Evolutionary conservation across 2,329 filamentous ascomycete genomes (phyloP), one percentile per base, ranked within the genome.

Genomic region (Sphaerulina musiva): DNA sequence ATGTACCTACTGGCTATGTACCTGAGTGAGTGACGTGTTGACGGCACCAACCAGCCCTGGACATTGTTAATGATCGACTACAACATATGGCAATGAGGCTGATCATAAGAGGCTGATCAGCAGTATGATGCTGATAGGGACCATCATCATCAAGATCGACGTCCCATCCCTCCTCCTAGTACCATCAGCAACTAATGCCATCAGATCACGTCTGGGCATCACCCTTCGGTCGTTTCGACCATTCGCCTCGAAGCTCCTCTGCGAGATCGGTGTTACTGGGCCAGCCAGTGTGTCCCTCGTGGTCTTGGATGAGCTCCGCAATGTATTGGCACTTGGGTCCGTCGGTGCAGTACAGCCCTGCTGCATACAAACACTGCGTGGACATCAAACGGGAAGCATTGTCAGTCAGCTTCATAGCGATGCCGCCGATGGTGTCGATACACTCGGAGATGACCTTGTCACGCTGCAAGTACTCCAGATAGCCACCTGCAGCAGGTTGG

Each of bases 341-440:
- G 38, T 74, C 71, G 31, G 71, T 71, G 12, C 72, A 70, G 51
- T 73, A 75, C 8, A 76, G 62, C 0, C 74, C 74, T 2, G 74
- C 73, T 53, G 62, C 60, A 47, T 71, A 76, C 0, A 76, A 61
- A 53, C 73, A 75, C 57, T 75, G 73, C 4, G 72, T 72, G 5
- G 70, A 74, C 61, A 76, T 70, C 11, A 76, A 63, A 44, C 71
- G 70, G n/a, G 70, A 72, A 8, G 70, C 70, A 51, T 72, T 67
- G 29, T 75, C 73, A 2, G 62, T 67, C 31, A 74, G 58, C 49
- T 73, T 73, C 63, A 76, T 69, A 0, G 76, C 77, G 46, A 80
- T 76, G 1, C 77, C 77, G 47, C 74, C 77, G 20, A 80, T 77
- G 0, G 68, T 72, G 43, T 75, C 73, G 5, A 79, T 74, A 23